Evolutionary conservation across 805 yeast genomes (phyloP).

Genomic region (Yarrowia bubula): DNA sequence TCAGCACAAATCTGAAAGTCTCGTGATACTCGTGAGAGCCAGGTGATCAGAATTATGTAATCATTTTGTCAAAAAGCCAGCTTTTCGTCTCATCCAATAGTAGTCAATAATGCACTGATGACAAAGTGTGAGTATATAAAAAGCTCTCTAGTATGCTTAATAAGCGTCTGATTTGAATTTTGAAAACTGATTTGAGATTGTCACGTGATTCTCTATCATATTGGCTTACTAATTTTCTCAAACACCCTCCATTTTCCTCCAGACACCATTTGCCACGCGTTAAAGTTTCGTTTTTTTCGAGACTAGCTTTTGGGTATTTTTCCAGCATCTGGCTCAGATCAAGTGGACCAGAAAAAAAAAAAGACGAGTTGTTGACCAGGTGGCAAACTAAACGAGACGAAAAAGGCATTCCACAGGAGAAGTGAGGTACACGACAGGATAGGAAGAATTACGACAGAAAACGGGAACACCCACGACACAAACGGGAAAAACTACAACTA

Average conservation of each 20-base stretch:
- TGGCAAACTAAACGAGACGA: neutral
- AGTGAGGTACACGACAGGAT: neutral
- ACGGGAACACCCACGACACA: neutral
- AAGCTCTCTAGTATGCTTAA: no score
- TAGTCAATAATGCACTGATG: neutral
- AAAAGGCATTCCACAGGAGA: no score
- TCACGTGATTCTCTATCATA: no score
- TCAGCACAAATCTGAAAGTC: no score
- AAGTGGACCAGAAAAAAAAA: neutral
- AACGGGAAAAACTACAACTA: neutral
- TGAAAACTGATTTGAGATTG: no score
- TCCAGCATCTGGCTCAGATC: conserved; percentile 1
- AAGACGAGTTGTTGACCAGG: neutral
- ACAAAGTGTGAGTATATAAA: neutral
- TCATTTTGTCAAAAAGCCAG: no score
- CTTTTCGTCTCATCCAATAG: neutral
- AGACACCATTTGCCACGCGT: conserved; percentile 3
- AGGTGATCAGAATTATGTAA: no score
- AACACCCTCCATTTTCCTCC: no score
- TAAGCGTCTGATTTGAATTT: neutral
- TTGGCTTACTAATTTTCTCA: neutral
- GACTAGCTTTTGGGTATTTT: conserved; percentile 1
- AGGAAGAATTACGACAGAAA: neutral
- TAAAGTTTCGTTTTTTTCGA: neutral
- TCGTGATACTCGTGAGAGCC: no score